A percentile compares a stretch with the other conserved stretches of the same genome.
phyloP scores from a whole-genome alignment of 1,284 basidiomycete genomes.

The Lentinula novae-zelandiae region DNA sequence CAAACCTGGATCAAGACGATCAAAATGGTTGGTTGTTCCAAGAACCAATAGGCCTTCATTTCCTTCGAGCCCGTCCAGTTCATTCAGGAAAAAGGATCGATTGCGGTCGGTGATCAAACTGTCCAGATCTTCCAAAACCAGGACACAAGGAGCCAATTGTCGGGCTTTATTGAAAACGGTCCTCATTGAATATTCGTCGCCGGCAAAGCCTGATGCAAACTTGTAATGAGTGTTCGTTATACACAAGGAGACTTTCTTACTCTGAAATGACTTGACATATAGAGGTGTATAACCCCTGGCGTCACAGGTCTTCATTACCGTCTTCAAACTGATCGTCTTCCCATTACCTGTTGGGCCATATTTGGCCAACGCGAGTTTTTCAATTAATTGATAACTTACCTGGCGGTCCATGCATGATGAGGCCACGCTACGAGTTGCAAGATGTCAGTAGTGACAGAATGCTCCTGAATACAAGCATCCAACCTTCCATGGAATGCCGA shows the following conservation, averaged over 20 bases:
- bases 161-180: slow-evolving; percentile 65
- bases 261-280: slow-evolving; percentile 74
- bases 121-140: slow-evolving; percentile 81
- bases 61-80: slow-evolving; percentile 69
- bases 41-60: slow-evolving; percentile 79
- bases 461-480: slow-evolving; percentile 5
- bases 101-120: slow-evolving; percentile 73
- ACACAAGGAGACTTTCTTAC: slow-evolving; percentile 27
- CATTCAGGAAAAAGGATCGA: slow-evolving; percentile 83
- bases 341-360: slow-evolving; percentile 78
- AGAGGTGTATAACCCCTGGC: slow-evolving; percentile 60
- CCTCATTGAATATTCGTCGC: slow-evolving; percentile 68
- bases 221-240: slow-evolving; percentile 1
- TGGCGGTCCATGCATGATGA: slow-evolving; percentile 73
- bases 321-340: slow-evolving; percentile 80
- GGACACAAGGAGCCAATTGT: slow-evolving; percentile 64
- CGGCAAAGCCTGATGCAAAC: slow-evolving; percentile 43
- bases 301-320: slow-evolving; percentile 65
- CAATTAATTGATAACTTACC: slow-evolving; percentile 32
- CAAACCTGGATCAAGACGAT: slow-evolving; percentile 70
- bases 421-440: slow-evolving; percentile 47
- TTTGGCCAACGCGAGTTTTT: slow-evolving; percentile 13
- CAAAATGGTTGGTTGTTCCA: slow-evolving; percentile 82
- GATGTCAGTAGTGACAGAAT: background rate
- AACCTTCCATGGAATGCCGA: slow-evolving; percentile 82